Percentiles rank a stretch among this genome's conserved stretches.
phyloP scores from a whole-genome alignment of 306 rosid genomes.

The Corylus americana region DNA sequence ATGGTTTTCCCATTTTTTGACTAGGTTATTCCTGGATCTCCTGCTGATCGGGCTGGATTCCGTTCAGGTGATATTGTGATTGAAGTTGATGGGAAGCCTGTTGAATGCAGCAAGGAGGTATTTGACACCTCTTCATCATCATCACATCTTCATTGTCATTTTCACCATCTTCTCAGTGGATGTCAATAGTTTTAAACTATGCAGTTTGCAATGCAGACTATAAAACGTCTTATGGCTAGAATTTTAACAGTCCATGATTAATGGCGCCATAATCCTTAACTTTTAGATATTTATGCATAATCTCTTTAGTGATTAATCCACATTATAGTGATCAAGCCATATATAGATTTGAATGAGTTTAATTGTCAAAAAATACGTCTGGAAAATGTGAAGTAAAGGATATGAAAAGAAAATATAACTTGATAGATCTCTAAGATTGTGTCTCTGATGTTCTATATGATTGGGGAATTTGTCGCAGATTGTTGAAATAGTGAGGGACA shows the following conservation, averaged over 20 bases:
- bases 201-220: not conserved
- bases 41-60: slow-evolving; percentile 81
- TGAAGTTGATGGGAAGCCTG: slow-evolving; percentile 79
- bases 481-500: slow-evolving; percentile 71
- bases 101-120: slow-evolving; percentile 73
- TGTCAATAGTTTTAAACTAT: not conserved
- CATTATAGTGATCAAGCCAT: not conserved
- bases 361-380: not conserved
- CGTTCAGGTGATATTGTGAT: slow-evolving; percentile 77
- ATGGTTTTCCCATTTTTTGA: slow-evolving; percentile 20
- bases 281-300: not conserved
- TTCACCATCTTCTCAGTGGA: not conserved
- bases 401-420: not conserved
- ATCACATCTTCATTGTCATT: not conserved
- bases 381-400: not conserved
- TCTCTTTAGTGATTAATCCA: not conserved
- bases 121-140: slow-evolving; percentile 3
- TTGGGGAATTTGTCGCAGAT: slow-evolving; percentile 48
- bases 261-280: not conserved
- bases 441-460: not conserved
- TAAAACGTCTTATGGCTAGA: not conserved
- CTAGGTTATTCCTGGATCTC: slow-evolving; percentile 89
- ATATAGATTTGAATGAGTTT: not conserved
- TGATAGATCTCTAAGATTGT: not conserved
- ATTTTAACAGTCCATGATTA: not conserved